Conservation (phyloP, 2,329 filamentous ascomycete species). For the Cercospora citrullina region DNA sequence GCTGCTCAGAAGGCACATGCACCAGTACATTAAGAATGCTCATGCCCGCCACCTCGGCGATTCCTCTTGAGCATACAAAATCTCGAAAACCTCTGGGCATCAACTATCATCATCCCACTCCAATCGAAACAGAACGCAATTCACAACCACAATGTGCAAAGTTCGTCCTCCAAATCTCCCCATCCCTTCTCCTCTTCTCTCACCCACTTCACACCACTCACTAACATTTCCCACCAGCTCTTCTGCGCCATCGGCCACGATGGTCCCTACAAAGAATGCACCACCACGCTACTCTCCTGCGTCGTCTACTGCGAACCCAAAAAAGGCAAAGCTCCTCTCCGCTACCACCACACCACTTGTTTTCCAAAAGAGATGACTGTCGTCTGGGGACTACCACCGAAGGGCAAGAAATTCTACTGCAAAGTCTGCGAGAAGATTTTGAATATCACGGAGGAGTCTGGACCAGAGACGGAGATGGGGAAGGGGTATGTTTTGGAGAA, state of each 20-base stretch:
- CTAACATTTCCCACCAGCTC: neutral
- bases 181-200: too few species aligned
- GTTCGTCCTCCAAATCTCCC: neutral
- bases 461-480: neutral
- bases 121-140: neutral
- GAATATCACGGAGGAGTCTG: neutral
- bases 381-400: slow-evolving; percentile 5
- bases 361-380: slow-evolving; percentile 6
- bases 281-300: neutral
- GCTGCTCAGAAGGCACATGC: neutral
- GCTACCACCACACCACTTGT: slow-evolving; percentile 7
- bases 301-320: slow-evolving; percentile 2
- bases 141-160: slow-evolving; percentile 4
- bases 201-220: neutral
- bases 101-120: neutral
- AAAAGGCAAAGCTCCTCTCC: neutral
- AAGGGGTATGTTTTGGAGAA: slow-evolving; percentile 7
- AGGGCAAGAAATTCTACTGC: slow-evolving; percentile 6
- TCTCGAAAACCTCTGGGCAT: neutral
- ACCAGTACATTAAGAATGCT: neutral
- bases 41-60: neutral
- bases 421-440: slow-evolving; percentile 4
- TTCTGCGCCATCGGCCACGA: slow-evolving; percentile 13
- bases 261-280: slow-evolving; percentile 8
- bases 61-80: neutral